Evolutionary conservation across 1,284 basidiomycete genomes (phyloP).

Genomic region (Boletus sp.): DNA sequence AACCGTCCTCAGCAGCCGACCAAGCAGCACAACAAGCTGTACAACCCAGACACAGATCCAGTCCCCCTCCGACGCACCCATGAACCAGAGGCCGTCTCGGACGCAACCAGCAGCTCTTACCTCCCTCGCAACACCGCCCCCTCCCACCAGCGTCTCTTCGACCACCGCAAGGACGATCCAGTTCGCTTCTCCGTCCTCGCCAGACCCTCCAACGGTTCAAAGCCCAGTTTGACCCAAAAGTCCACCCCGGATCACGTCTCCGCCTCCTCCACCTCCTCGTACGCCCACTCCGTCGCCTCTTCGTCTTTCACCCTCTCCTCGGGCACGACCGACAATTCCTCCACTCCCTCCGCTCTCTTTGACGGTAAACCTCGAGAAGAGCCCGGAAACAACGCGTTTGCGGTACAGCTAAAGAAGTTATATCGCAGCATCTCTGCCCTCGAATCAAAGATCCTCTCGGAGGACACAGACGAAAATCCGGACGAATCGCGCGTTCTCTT

Average conservation of each 20-base stretch:
- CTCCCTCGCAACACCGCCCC: conserved; percentile 38
- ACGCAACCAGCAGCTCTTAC: conserved; percentile 50
- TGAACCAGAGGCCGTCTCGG: conserved; percentile 60
- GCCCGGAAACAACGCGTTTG: conserved; percentile 61
- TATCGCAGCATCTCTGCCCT: conserved; percentile 73
- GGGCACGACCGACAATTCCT: conserved; percentile 66
- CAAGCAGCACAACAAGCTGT: conserved; percentile 48
- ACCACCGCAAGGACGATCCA: conserved; percentile 81
- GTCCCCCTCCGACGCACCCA: conserved; percentile 55
- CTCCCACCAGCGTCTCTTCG: conserved; percentile 65
- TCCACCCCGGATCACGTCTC: conserved; percentile 66
- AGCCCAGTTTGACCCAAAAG: conserved; percentile 50
- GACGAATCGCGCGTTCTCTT: conserved; percentile 53
- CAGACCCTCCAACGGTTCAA: conserved; percentile 42
- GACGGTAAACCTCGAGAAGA: conserved; percentile 50
- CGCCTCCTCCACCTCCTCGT: conserved; percentile 73
- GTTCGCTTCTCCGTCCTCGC: conserved; percentile 68
- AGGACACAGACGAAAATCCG: conserved; percentile 50
- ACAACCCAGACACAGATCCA: conserved; percentile 68
- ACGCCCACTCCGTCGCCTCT: conserved; percentile 66
- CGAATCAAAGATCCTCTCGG: conserved; percentile 68
- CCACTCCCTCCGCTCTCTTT: conserved; percentile 64
- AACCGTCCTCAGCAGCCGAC: conserved; percentile 36
- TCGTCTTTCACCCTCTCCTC: conserved; percentile 76
- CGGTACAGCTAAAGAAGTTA: conserved; percentile 72